phyloP scores from a whole-genome alignment of 495 filamentous ascomycete species.

The Xylaria flabelliformis region DNA sequence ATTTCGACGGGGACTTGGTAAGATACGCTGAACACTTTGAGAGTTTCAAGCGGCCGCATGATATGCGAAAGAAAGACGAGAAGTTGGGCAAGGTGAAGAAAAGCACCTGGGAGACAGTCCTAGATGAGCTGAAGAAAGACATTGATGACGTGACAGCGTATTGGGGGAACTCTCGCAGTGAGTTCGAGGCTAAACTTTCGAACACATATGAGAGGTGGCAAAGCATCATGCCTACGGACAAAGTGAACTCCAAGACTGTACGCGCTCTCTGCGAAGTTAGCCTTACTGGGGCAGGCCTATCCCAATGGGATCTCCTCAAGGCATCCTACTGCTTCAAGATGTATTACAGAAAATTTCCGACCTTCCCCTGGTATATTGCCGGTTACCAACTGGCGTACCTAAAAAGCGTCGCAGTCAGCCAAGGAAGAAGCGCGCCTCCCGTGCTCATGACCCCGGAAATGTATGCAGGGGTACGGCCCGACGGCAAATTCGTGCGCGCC shows the following conservation, averaged over 20 bases:
- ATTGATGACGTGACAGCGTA: conserved; percentile 40
- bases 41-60: conserved; percentile 25
- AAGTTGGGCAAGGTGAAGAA: conserved; percentile 29
- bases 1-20: conserved; percentile 38
- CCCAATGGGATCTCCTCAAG: conserved; percentile 63
- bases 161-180: conserved; percentile 43
- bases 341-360: conserved; percentile 42
- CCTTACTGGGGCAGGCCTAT: conserved; percentile 49
- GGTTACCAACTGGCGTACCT: conserved; percentile 67
- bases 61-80: conserved; percentile 30
- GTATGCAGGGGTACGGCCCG: conserved; percentile 52
- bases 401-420: conserved; percentile 55
- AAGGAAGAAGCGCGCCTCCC: conserved; percentile 29
- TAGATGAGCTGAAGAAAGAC: conserved; percentile 44
- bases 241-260: conserved; percentile 40
- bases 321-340: conserved; percentile 66
- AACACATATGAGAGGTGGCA: conserved; percentile 52
- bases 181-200: conserved; percentile 50
- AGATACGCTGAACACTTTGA: conserved; percentile 35
- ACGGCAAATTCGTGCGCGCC: conserved; percentile 42
- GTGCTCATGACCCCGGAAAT: conserved; percentile 48
- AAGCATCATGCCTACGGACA: conserved; percentile 47
- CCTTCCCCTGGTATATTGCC: conserved; percentile 68
- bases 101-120: conserved; percentile 35
- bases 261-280: conserved; percentile 53